Conservation (phyloP, 768 basidiomycete genomes). For the Tricholoma matsutake region DNA sequence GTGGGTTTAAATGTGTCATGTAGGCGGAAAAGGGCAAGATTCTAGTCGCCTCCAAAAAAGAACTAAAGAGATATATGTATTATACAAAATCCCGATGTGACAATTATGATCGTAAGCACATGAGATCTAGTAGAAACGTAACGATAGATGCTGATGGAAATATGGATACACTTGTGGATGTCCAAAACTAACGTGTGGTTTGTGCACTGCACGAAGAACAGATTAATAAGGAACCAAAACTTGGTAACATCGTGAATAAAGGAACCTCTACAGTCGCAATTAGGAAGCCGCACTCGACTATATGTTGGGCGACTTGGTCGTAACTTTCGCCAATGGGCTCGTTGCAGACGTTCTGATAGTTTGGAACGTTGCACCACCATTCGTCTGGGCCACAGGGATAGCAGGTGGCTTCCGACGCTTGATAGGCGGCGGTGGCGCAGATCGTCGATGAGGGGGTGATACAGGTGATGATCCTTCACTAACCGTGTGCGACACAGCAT, state of each 20-base stretch:
- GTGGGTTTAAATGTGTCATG: too few species aligned
- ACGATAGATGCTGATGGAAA: not conserved
- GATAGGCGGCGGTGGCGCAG: slow-evolving; percentile 65
- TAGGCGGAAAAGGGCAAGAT: too few species aligned
- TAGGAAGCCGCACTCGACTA: not conserved
- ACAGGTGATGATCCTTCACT: slow-evolving; percentile 14
- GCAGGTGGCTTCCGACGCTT: slow-evolving; percentile 73
- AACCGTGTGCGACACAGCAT: slow-evolving; percentile 18
- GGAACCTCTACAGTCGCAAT: not conserved
- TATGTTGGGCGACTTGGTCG: not conserved
- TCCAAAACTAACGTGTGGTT: not conserved
- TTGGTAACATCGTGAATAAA: not conserved
- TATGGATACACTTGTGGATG: not conserved
- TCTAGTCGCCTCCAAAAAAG: too few species aligned
- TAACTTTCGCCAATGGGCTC: slow-evolving; percentile 28
- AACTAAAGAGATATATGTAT: too few species aligned
- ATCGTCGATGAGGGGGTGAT: slow-evolving; percentile 36
- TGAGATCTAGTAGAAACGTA: too few species aligned
- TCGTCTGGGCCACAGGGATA: slow-evolving; percentile 49
- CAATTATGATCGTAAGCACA: not conserved
- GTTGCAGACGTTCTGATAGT: slow-evolving; percentile 49
- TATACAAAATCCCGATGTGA: not conserved
- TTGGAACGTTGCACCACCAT: slow-evolving; percentile 55
- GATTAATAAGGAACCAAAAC: not conserved
- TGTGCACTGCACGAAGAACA: not conserved